Evolutionary conservation across 2,329 filamentous ascomycete genomes (phyloP), one percentile per base, ranked within the genome.

Genomic region (Pseudocercospora vitis): DNA sequence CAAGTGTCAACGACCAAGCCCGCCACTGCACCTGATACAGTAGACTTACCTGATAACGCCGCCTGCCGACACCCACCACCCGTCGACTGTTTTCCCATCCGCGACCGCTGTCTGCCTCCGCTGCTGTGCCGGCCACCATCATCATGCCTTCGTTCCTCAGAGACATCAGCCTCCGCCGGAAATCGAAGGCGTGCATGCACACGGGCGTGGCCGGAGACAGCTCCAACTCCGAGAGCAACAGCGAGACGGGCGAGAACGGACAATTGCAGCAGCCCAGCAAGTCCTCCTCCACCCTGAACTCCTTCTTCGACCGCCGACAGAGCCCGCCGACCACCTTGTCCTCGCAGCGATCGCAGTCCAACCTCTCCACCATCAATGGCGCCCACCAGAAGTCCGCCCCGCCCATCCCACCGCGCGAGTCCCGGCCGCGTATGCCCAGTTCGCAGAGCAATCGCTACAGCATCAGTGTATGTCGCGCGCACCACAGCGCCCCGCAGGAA

Each of bases 291-390:
- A 85, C 82, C 3, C 68, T 84, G 55, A 82, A 79, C 63, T 85
- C 82, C 3, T 73, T 76, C 26, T 73, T 78, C 52, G 89, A 85
- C 65, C 48, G 55, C 55, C 86, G 86, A 45, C 75, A 86, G 39
- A 91, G 89, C 45, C 87, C 89, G 31, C 88, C 89, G 0, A 88
- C 86, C n/a, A 79, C 87, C 45, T 78, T 84, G 61, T 80, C 83
- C 42, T 80, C 83, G 55, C 85, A 86, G 53, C 81, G 82, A 48
- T 70, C 69, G 18, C 65, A 62, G 24, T 78, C 87, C 7, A 81
- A 87, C 66, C 74, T 87, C 33, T 81, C 86, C 61, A 70, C 79
- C 49, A 82, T 61, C 47, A 65, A 85, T 66, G 78, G 73, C 57
- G 73, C 70, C 33, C 66, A 63, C 37, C 63, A 48, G 48, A 68